Evolutionary conservation across 805 yeast genomes (phyloP), one percentile per base, ranked within the genome.

Genomic region (Diddensiella santjacobensis): DNA sequence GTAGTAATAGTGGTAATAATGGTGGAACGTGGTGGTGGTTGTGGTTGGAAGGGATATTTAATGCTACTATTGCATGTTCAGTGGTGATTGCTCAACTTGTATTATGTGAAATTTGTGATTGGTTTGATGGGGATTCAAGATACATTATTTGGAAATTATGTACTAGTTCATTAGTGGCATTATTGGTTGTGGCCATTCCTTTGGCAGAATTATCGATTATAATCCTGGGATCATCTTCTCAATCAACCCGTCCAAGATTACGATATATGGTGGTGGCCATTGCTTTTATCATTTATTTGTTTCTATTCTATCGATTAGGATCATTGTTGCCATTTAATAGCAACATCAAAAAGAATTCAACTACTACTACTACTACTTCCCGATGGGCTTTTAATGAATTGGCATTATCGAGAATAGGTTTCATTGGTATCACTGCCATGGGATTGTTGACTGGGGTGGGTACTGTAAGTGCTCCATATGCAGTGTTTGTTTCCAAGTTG

Each of bases 361-460:
- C 8, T 8, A 26, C 11, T 26, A 26, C 31, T 8, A 13, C 11
- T 13, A 22, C 40, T 24, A 8, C 39, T 3, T n/a, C 26, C 20
- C 13, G 22, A 38, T 13, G 22, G 10, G 17, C 48, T n/a, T 43
- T 57, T 33, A 48, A 36, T 20, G 60, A 62, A 31, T 53, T 55
- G 45, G 50, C 57, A 20, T 59, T 69, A 6, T 65, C 70, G 4
- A 47, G 68, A 23, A 60, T 71, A 8, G 69, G 70, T 17, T 58
- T 71, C 35, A 52, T 66, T n/a, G 75, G 75, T 11, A 64, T 71
- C 30, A 60, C 72, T 1, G 55, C 66, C 17, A 70, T 70, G 72
- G 73, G 72, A 1, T 49, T 62, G 4, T 54, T 71, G 30, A 63
- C 72, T 15, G 75, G 74, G 2, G 55, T 71, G 36, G 71, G 71